A percentile compares a stretch with the other conserved stretches of the same genome.
These are phyloP conservation scores for Fusarium sp. DNA, from an alignment of 2,329 filamentous ascomycete genomes.

Conservation along the genomic window DNA sequence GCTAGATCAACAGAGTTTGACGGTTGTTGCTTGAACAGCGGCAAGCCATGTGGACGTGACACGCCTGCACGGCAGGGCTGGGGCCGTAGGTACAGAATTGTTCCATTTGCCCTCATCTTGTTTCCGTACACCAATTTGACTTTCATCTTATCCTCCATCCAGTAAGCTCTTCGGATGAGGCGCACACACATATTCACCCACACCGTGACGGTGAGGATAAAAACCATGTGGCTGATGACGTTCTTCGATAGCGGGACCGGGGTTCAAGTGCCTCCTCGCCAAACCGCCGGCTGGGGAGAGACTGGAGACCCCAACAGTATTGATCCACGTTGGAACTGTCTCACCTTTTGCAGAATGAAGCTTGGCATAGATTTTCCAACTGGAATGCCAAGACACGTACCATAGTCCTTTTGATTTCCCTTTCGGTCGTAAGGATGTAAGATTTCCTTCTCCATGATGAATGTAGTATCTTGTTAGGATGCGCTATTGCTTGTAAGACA, in stretches of 20 bases:
- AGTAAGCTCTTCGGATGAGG: constrained; percentile 15
- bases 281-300: neutral
- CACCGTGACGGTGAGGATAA: constrained; percentile 7
- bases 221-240: constrained; percentile 21
- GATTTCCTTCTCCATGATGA: neutral
- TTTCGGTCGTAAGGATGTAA: constrained; percentile 17
- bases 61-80: constrained; percentile 20
- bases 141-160: constrained; percentile 2
- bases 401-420: neutral
- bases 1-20: constrained; percentile 17
- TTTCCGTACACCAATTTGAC: constrained; percentile 8
- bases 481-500: constrained; percentile 1
- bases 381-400: constrained; percentile 3
- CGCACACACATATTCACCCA: neutral
- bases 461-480: neutral
- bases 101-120: constrained; percentile 6
- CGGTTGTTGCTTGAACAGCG: constrained; percentile 10
- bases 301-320: too few relatives aligned
- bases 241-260: neutral
- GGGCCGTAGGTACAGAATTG: neutral
- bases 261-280: neutral
- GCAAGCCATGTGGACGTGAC: constrained; percentile 27
- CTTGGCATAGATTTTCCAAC: neutral
- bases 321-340: neutral
- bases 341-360: neutral